Evolutionary conservation across 129 eudicot genomes (phyloP).

Genomic region (Artemisia argyi): DNA sequence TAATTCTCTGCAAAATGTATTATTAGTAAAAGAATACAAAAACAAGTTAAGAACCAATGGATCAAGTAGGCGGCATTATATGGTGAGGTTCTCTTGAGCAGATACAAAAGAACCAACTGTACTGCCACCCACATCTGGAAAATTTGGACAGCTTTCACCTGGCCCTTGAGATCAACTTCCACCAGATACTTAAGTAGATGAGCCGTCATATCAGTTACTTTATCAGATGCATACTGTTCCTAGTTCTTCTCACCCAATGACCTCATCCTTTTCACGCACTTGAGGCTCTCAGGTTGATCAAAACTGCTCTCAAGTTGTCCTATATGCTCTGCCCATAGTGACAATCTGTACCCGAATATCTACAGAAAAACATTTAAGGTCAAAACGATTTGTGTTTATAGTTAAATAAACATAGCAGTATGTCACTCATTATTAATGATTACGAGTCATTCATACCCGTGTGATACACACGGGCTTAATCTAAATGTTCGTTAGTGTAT

Average conservation of each 20-base stretch:
- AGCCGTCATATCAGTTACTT: slow-evolving; percentile 39
- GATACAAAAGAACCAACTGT: slow-evolving; percentile 37
- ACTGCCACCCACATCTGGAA: slow-evolving; percentile 47
- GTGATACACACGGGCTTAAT: too few relatives aligned
- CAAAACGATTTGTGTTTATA: too few relatives aligned
- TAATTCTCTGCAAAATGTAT: slow-evolving; percentile 4
- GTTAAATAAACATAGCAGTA: too few relatives aligned
- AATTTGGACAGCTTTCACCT: slow-evolving; percentile 40
- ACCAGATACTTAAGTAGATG: slow-evolving; percentile 51
- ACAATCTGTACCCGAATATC: slow-evolving; percentile 48
- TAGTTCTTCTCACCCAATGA: slow-evolving; percentile 38
- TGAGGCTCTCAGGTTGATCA: slow-evolving; percentile 34
- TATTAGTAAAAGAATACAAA: background rate
- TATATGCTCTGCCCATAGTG: slow-evolving; percentile 50
- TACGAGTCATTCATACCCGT: too few relatives aligned
- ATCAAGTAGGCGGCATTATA: slow-evolving; percentile 11
- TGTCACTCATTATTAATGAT: too few relatives aligned
- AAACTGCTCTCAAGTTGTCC: slow-evolving; percentile 34
- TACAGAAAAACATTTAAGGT: background rate
- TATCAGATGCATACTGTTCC: slow-evolving; percentile 33
- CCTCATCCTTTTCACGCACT: slow-evolving; percentile 40
- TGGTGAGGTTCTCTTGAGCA: slow-evolving; percentile 45
- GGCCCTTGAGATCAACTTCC: slow-evolving; percentile 44
- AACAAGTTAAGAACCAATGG: background rate
- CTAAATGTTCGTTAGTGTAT: too few relatives aligned